Conservation (phyloP, 2,329 filamentous ascomycete species). For the Phoma sp. region DNA sequence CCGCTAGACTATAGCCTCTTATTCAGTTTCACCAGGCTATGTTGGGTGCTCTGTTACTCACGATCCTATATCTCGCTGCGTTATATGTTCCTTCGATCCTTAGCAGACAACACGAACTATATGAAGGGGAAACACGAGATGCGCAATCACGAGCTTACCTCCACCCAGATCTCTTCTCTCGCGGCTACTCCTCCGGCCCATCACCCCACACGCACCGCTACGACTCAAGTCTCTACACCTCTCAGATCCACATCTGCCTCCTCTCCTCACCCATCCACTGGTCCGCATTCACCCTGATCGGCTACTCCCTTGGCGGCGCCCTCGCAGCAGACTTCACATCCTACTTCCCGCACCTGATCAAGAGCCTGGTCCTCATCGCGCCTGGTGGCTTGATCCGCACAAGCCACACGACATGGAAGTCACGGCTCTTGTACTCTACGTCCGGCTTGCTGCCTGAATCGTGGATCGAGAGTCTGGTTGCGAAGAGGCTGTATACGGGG, state of each 20-base stretch:
- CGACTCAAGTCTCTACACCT: conserved; percentile 74
- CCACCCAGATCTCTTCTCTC: conserved; percentile 69
- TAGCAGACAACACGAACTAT: too few relatives aligned
- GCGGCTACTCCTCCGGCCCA: conserved; percentile 78
- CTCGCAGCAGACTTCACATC: conserved; percentile 73
- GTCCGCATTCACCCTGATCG: conserved; percentile 70
- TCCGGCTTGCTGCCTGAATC: conserved; percentile 66
- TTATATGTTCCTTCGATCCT: neutral
- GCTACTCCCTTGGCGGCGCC: conserved; percentile 82
- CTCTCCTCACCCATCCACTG: conserved; percentile 67
- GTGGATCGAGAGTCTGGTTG: conserved; percentile 57
- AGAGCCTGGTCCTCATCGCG: conserved; percentile 75
- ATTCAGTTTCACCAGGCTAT: too few relatives aligned
- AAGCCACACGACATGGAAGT: conserved; percentile 65
- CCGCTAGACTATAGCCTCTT: too few relatives aligned
- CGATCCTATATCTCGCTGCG: neutral
- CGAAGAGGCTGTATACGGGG: conserved; percentile 39
- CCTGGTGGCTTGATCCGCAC: conserved; percentile 78
- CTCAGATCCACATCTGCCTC: conserved; percentile 74
- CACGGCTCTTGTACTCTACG: conserved; percentile 67
- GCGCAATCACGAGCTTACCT: too few relatives aligned
- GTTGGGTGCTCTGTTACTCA: too few relatives aligned
- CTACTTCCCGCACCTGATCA: conserved; percentile 71
- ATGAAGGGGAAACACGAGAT: too few relatives aligned
- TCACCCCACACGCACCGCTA: conserved; percentile 66